Evolutionary conservation across 2,329 filamentous ascomycete species (phyloP).

Genomic region (Chrysoporthe puriensis): DNA sequence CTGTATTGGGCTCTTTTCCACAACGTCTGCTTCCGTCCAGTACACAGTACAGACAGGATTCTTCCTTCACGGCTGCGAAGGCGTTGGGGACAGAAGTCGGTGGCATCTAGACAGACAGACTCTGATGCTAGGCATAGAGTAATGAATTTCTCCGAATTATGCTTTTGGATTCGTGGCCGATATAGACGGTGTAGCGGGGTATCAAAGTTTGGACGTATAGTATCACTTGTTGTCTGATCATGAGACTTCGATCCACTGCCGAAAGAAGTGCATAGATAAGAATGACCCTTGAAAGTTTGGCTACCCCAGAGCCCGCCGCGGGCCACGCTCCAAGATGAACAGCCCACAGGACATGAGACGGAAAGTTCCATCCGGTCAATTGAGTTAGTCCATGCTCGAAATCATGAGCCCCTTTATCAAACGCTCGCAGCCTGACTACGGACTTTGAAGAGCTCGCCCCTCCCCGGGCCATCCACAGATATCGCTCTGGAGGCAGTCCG

Average conservation of each 20-base stretch:
- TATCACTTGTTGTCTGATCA: not conserved
- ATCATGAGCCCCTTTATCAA: conserved; percentile 4
- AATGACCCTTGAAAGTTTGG: not conserved
- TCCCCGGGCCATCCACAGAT: not conserved
- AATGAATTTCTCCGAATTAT: conserved; percentile 2
- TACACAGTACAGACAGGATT: not conserved
- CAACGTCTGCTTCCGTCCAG: not conserved
- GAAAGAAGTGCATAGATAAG: not conserved
- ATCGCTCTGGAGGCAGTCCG: not conserved
- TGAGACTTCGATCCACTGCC: not conserved
- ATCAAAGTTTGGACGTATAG: not conserved
- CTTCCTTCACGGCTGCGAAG: not conserved
- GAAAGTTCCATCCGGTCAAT: not conserved
- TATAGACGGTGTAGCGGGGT: not conserved
- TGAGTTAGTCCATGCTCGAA: not conserved
- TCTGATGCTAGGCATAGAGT: not conserved
- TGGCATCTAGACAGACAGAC: not conserved
- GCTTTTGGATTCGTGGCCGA: not conserved
- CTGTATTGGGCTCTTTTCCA: not conserved
- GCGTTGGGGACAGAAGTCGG: not conserved
- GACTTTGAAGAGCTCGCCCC: not conserved
- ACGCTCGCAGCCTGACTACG: not conserved
- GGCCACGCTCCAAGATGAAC: conserved; percentile 1
- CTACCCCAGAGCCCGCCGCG: not conserved
- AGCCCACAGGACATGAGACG: not conserved